phyloP scores from a whole-genome alignment of 2,329 filamentous ascomycete genomes.

The Rutstroemia sydowiana region DNA sequence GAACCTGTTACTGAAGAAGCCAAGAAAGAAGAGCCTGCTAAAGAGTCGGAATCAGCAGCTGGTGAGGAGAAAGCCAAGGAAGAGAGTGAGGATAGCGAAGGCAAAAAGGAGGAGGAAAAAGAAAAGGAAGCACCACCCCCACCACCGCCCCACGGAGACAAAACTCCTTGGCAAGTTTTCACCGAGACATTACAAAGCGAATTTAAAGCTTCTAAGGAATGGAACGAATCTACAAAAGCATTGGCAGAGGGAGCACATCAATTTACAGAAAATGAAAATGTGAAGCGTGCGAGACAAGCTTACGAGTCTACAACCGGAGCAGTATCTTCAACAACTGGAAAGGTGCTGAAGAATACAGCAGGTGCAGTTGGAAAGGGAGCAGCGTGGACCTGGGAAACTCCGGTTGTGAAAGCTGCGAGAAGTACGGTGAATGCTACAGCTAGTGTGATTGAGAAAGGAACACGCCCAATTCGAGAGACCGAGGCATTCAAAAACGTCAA shows the following conservation, averaged over 20 bases:
- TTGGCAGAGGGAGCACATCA: slow-evolving; percentile 82
- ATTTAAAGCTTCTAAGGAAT: slow-evolving; percentile 96
- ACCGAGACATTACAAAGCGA: slow-evolving; percentile 90
- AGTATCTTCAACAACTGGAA: slow-evolving; percentile 69
- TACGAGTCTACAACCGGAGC: slow-evolving; percentile 82
- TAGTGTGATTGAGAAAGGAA: slow-evolving; percentile 86
- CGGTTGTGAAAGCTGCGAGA: slow-evolving; percentile 83
- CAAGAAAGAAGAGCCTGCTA: slow-evolving; percentile 13
- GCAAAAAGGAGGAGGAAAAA: slow-evolving; percentile 32
- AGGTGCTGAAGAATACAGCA: slow-evolving; percentile 78
- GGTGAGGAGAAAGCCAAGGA: slow-evolving; percentile 24
- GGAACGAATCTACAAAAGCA: slow-evolving; percentile 98
- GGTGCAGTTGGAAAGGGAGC: slow-evolving; percentile 84
- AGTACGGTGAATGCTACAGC: slow-evolving; percentile 81
- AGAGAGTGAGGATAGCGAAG: slow-evolving; percentile 21
- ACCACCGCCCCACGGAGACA: slow-evolving; percentile 94
- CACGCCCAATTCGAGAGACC: slow-evolving; percentile 85
- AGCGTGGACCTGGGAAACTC: slow-evolving; percentile 94
- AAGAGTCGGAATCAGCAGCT: slow-evolving; percentile 18
- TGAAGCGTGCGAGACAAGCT: slow-evolving; percentile 76
- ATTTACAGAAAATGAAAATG: slow-evolving; percentile 86
- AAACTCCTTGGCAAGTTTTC: slow-evolving; percentile 98
- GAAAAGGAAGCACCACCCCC: slow-evolving; percentile 64
- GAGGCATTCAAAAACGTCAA: slow-evolving; percentile 94
- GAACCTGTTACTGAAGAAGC: neutral